phyloP scores from a whole-genome alignment of 2,329 filamentous ascomycete genomes.

The Zasmidium cellare region DNA sequence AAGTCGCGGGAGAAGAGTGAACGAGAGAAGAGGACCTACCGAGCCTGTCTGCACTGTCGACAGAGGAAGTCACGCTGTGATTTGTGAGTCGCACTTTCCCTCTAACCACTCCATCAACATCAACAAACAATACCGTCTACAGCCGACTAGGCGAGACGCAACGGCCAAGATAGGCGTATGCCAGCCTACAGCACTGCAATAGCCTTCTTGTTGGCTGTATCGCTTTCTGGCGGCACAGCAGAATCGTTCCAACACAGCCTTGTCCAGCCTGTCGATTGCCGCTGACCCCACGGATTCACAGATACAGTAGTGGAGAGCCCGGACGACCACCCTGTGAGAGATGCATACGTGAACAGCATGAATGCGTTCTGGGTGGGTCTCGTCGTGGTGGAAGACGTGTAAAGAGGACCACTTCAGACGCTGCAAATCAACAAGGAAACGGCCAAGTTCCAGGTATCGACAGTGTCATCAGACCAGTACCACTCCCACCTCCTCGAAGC shows the following conservation, averaged over 20 bases:
- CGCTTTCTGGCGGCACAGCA: slow-evolving; percentile 4
- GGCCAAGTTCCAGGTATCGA: slow-evolving; percentile 20
- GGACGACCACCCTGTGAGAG: slow-evolving; percentile 34
- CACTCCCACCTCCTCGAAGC: slow-evolving; percentile 14
- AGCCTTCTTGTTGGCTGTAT: neutral
- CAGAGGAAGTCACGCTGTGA: slow-evolving; percentile 37
- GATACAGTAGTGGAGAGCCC: slow-evolving; percentile 33
- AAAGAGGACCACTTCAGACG: slow-evolving; percentile 23
- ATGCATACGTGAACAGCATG: slow-evolving; percentile 36
- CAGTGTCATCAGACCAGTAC: slow-evolving; percentile 16
- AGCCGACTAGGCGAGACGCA: neutral
- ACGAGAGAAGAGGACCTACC: slow-evolving; percentile 35
- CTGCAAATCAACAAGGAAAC: neutral
- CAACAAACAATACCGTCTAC: slow-evolving; percentile 2
- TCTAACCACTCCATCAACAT: neutral
- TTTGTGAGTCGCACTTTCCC: slow-evolving; percentile 34
- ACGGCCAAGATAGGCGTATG: neutral
- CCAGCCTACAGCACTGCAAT: neutral
- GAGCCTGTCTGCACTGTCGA: slow-evolving; percentile 35
- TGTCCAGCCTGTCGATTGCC: neutral
- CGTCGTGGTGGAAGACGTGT: slow-evolving; percentile 32
- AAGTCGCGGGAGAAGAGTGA: slow-evolving; percentile 12
- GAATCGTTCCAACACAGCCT: neutral
- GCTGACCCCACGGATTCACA: slow-evolving; percentile 13
- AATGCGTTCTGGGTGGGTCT: slow-evolving; percentile 35